phyloP scores from a whole-genome alignment of 345 rosid species.

The Psidium guajava region DNA sequence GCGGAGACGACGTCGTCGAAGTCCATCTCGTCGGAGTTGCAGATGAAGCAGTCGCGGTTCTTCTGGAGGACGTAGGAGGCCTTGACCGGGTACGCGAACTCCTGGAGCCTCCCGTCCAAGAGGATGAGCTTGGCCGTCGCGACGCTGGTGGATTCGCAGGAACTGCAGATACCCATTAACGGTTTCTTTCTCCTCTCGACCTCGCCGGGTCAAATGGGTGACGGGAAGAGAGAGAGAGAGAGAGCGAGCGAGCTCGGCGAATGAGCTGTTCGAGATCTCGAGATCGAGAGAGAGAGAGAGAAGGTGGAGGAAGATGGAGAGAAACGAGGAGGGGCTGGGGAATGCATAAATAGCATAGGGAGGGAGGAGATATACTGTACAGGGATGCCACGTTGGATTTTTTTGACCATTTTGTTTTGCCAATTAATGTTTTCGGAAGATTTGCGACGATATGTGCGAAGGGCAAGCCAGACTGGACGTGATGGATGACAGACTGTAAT shows the following conservation, averaged over 20 bases:
- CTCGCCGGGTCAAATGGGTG: not conserved
- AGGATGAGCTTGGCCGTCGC: constrained; percentile 77
- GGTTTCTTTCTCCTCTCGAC: not conserved
- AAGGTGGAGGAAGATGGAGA: not conserved
- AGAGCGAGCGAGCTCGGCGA: not conserved
- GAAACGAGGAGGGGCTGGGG: not conserved
- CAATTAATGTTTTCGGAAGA: not conserved
- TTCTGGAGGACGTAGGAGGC: constrained; percentile 55
- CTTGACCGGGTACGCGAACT: constrained; percentile 65
- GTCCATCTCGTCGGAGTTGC: constrained; percentile 96
- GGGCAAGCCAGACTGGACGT: not conserved
- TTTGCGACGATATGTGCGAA: not conserved
- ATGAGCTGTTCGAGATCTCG: not conserved
- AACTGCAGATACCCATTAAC: constrained; percentile 81
- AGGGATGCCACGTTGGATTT: not conserved
- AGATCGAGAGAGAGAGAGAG: not conserved
- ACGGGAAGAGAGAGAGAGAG: not conserved
- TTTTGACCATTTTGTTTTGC: not conserved
- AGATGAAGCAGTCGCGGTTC: constrained; percentile 55
- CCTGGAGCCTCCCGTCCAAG: constrained; percentile 71
- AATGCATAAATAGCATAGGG: not conserved
- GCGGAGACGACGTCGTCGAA: constrained; percentile 70
- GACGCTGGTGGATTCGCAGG: constrained; percentile 53
- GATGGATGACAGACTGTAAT: not conserved
- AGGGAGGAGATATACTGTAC: not conserved